Percentiles rank a stretch among this genome's conserved stretches.
phyloP scores from a whole-genome alignment of 1,284 basidiomycete genomes.

The Moesziomyces sp. region DNA sequence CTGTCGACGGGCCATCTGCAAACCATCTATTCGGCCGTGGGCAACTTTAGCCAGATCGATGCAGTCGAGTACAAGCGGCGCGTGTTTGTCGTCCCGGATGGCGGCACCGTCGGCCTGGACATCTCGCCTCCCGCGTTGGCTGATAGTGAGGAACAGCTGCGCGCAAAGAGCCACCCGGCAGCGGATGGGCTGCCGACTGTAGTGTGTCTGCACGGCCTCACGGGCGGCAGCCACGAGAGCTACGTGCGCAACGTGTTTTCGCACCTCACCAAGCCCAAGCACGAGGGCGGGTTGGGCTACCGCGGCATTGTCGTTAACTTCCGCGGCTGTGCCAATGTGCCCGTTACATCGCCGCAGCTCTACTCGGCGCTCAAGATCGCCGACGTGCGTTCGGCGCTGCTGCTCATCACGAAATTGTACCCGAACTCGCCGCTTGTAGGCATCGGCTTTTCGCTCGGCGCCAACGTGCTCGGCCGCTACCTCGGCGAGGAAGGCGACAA shows the following conservation, averaged over 20 bases:
- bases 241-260: slow-evolving; percentile 63
- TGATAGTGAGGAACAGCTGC: slow-evolving; percentile 26
- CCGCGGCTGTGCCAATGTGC: slow-evolving; percentile 90
- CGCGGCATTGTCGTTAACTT: slow-evolving; percentile 70
- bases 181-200: slow-evolving; percentile 54
- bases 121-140: slow-evolving; percentile 53
- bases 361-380: slow-evolving; percentile 84
- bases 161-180: slow-evolving; percentile 11
- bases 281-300: slow-evolving; percentile 73
- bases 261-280: slow-evolving; percentile 54
- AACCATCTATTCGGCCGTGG: slow-evolving; percentile 61
- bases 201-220: slow-evolving; percentile 63
- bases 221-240: slow-evolving; percentile 63
- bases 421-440: slow-evolving; percentile 85
- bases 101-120: slow-evolving; percentile 62
- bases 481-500: slow-evolving; percentile 84
- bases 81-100: slow-evolving; percentile 62
- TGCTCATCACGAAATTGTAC: slow-evolving; percentile 79
- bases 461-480: slow-evolving; percentile 90
- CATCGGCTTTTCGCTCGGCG: slow-evolving; percentile 92
- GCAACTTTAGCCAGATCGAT: slow-evolving; percentile 54
- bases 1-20: slow-evolving; percentile 63
- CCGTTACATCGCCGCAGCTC: slow-evolving; percentile 77
- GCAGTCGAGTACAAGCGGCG: slow-evolving; percentile 58
- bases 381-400: slow-evolving; percentile 83